Base-by-base conservation (phyloP, 2,329 filamentous ascomycete genomes). In the Zalaria obscura region DNA sequence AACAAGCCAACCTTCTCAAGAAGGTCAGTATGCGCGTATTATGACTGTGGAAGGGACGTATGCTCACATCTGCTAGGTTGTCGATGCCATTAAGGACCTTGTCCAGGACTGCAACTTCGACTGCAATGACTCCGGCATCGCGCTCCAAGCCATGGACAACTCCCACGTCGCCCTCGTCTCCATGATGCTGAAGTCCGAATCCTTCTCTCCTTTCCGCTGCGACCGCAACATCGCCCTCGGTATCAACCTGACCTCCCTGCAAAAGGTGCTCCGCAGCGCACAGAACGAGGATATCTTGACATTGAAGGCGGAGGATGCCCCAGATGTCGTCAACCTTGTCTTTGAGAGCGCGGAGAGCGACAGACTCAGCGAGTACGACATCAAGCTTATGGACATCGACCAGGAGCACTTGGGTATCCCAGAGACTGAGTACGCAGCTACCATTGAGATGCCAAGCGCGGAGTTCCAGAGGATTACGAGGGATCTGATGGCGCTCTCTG, bases 91-190 rank as follows among this genome's bases (percentile, higher is more conserved):
- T 79, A 96, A 95, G 69, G 91, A 98, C 58, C 79, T 98, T 40
- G 91, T 98, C 41, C 91, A 96, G 67, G 91, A 98, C 70, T 98
- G 91, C 80, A 98, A 98, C 70, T 98, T 98, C 70, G 91, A 98
- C 75, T 98, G 93, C 82, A 98, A 96, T 82, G 93, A 98, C 74
- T 89, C 86, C 42, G 91, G 91, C 48, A 91, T 98, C 58, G 88
- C 89, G 40, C 83, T 98, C 43, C 91, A 98, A 68, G 91, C 91
- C 58, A 98, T 98, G 93, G 91, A 98, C 73, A 98, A 96, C 77
- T 96, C 88, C 39, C 91, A 98, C 68, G 91, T 98, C 55, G 91
- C 91, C 48, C 84, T 98, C 42, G 91, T 98, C 41, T 95, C 91
- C 51, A 98, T 98, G 91, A 80, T 93, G 74, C 83, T 98, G 63